Evolutionary conservation across 805 yeast genomes (phyloP).

Genomic region (Kodamaea kaohsiungensis): DNA sequence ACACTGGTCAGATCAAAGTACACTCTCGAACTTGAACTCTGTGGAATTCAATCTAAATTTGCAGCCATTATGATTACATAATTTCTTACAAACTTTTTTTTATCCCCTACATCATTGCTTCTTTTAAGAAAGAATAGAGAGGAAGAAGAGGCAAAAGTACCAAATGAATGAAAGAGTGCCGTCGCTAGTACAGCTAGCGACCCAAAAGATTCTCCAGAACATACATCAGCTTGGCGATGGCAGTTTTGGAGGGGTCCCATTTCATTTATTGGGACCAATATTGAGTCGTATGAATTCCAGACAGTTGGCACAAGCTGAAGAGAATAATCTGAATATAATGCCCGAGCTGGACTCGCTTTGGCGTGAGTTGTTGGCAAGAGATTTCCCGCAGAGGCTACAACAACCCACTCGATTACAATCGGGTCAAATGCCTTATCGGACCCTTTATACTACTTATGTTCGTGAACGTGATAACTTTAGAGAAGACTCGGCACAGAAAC

Average conservation of each 20-base stretch:
- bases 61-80: neutral
- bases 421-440: slow-evolving; percentile 34
- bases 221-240: slow-evolving; percentile 11
- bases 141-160: neutral
- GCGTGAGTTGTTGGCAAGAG: slow-evolving; percentile 45
- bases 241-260: slow-evolving; percentile 24
- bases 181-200: slow-evolving; percentile 13
- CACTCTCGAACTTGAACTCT: no score
- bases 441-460: slow-evolving; percentile 39
- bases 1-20: no score
- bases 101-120: neutral
- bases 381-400: slow-evolving; percentile 48
- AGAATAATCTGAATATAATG: slow-evolving; percentile 41
- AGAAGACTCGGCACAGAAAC: slow-evolving; percentile 44
- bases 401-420: neutral
- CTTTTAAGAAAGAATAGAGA: neutral
- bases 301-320: slow-evolving; percentile 42
- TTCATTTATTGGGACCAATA: slow-evolving; percentile 50
- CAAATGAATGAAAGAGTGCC: slow-evolving; percentile 2
- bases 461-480: slow-evolving; percentile 45
- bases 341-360: slow-evolving; percentile 48
- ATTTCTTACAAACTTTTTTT: no score
- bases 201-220: slow-evolving; percentile 13
- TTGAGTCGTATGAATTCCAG: slow-evolving; percentile 39
- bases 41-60: no score